A percentile compares a stretch with the other conserved stretches of the same genome.
Evolutionary conservation across 257 asterid species (phyloP).

Genomic region (Jacaranda mimosifolia): DNA sequence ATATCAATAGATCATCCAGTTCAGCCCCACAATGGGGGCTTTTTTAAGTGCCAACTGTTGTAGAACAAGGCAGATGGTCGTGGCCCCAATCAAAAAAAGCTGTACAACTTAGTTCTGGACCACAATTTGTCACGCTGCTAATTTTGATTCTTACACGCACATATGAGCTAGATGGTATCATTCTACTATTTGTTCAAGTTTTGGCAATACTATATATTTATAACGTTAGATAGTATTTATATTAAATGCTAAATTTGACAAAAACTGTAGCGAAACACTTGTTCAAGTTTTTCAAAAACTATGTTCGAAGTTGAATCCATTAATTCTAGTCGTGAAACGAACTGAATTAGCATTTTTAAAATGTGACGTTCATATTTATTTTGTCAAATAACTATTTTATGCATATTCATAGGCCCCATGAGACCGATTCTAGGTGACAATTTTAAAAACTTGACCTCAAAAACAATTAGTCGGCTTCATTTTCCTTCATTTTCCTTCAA

Average conservation of each 20-base stretch:
- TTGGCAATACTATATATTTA: no score
- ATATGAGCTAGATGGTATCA: no score
- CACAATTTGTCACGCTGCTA: slow-evolving; percentile 3
- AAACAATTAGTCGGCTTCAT: neutral
- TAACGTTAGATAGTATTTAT: no score
- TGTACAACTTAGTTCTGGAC: slow-evolving; percentile 18
- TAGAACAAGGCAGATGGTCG: neutral
- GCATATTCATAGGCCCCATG: slow-evolving; percentile 4
- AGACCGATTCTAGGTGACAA: slow-evolving; percentile 19
- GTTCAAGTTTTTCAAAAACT: no score
- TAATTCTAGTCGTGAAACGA: slow-evolving; percentile 20
- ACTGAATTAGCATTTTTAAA: neutral
- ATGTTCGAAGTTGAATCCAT: no score
- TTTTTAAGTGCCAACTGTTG: neutral
- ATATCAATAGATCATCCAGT: neutral
- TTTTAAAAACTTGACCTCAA: neutral
- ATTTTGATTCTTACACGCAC: no score
- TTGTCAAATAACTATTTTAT: neutral
- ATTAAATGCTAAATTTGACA: no score
- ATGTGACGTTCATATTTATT: neutral
- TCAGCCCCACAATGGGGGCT: neutral
- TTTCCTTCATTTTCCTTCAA: neutral
- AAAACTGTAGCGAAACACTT: no score
- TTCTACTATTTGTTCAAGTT: no score
- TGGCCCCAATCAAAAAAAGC: neutral